A percentile compares a stretch with the other conserved stretches of the same genome.
Conservation (phyloP, 108 stramenopile genomes). For the Mayamaea pseudoterrestris region DNA sequence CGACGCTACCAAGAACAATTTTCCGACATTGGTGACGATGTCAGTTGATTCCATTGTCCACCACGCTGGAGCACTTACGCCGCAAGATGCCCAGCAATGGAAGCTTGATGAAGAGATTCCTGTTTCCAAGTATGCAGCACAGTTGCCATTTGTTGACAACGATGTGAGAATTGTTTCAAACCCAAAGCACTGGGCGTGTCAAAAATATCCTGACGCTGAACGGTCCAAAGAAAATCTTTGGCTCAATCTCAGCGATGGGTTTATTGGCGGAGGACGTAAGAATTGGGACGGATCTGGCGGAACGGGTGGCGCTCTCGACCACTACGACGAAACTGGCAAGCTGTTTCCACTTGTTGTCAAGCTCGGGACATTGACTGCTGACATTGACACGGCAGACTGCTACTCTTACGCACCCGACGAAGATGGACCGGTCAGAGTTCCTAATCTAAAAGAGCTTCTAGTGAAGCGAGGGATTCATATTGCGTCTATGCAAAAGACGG, state of each 20-base stretch:
- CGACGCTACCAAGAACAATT: conserved; percentile 27
- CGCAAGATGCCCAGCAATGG: conserved; percentile 71
- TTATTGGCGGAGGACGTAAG: conserved; percentile 93
- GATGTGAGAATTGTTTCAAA: conserved; percentile 53
- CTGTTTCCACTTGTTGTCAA: conserved; percentile 95
- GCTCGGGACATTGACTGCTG: conserved; percentile 93
- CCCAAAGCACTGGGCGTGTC: conserved; percentile 67
- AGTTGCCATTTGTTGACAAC: conserved; percentile 71
- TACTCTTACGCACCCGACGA: conserved; percentile 97
- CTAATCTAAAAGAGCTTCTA: conserved; percentile 88
- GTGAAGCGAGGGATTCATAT: conserved; percentile 82
- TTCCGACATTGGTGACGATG: conserved; percentile 54
- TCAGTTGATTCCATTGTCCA: conserved; percentile 76
- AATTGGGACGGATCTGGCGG: conserved; percentile 98
- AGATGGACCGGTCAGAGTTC: conserved; percentile 93
- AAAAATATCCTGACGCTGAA: conserved; percentile 19
- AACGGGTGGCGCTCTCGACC: conserved; percentile 90
- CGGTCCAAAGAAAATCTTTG: conserved; percentile 89
- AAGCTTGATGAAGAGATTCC: conserved; percentile 70
- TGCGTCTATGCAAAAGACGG: conserved; percentile 85
- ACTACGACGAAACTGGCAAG: conserved; percentile 83
- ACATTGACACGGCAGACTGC: conserved; percentile 85
- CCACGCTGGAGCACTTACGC: conserved; percentile 74
- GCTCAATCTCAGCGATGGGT: conserved; percentile 95
- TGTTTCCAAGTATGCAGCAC: conserved; percentile 46